These are phyloP conservation scores for Penicillium digitatum DNA, from an alignment of 2,329 filamentous ascomycete genomes.

Conservation along the genomic window DNA sequence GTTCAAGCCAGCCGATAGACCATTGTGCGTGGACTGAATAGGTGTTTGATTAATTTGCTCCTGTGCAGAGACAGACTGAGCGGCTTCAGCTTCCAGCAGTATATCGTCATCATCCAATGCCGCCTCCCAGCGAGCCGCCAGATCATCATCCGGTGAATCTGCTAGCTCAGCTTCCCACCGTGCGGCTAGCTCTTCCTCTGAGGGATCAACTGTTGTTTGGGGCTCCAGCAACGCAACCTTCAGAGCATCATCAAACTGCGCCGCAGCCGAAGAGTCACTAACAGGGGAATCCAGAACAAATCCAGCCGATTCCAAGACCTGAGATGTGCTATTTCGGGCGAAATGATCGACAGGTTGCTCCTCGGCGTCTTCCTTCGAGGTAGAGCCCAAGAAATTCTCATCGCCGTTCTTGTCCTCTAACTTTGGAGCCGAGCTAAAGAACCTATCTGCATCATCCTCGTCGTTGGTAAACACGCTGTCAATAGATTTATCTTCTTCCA, in stretches of 20 bases:
- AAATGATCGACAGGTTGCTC: conserved; percentile 34
- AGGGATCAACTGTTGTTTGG: conserved; percentile 13
- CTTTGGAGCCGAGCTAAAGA: conserved; percentile 31
- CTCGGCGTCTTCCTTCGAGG: conserved; percentile 14
- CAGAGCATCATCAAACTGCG: conserved; percentile 25
- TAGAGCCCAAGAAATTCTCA: conserved; percentile 34
- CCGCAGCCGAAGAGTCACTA: conserved; percentile 30
- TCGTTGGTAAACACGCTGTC: conserved; percentile 39
- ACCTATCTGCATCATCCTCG: conserved; percentile 35
- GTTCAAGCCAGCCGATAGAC: conserved; percentile 15
- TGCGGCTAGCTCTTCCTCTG: conserved; percentile 65
- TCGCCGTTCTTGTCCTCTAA: background rate
- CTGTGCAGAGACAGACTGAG: conserved; percentile 22
- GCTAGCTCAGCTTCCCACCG: conserved; percentile 80
- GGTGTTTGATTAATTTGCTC: conserved; percentile 23
- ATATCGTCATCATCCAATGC: conserved; percentile 69
- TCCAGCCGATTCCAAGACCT: conserved; percentile 57
- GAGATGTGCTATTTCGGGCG: conserved; percentile 66
- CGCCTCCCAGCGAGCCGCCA: conserved; percentile 64
- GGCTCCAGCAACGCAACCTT: conserved; percentile 19
- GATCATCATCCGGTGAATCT: conserved; percentile 57
- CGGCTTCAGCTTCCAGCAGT: conserved; percentile 62
- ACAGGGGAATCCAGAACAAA: conserved; percentile 28
- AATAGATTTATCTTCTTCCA: conserved; percentile 25
- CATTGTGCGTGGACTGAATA: conserved; percentile 17